phyloP scores from a whole-genome alignment of 2,329 filamentous ascomycete species.

The Penicillium sp. region DNA sequence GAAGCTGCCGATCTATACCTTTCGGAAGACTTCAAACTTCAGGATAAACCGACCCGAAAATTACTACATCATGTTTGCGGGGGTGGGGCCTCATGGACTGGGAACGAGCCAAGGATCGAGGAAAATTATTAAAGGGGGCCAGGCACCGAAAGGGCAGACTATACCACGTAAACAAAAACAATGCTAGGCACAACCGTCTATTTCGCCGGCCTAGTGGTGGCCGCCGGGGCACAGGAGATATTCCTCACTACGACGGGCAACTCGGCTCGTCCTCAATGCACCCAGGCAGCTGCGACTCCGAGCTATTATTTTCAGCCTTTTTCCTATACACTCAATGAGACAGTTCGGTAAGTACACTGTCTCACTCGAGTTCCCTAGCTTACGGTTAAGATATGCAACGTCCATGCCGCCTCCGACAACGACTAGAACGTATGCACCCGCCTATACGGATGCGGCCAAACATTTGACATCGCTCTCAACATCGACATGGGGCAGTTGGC shows the following conservation, averaged over 20 bases:
- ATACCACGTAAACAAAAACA: not conserved
- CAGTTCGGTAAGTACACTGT: slow-evolving; percentile 17
- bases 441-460: slow-evolving; percentile 25
- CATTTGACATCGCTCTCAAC: slow-evolving; percentile 26
- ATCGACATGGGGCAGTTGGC: slow-evolving; percentile 36
- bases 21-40: not conserved
- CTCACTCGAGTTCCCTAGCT: not conserved
- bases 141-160: not conserved
- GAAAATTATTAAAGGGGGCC: not conserved
- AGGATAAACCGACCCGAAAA: not conserved
- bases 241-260: slow-evolving; percentile 29
- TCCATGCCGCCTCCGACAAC: slow-evolving; percentile 32
- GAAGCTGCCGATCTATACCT: not conserved
- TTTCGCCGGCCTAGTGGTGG: slow-evolving; percentile 6
- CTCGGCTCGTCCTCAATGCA: slow-evolving; percentile 26
- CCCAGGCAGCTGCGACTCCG: slow-evolving; percentile 15
- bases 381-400: slow-evolving; percentile 28
- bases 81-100: not conserved
- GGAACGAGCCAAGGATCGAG: not conserved
- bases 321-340: slow-evolving; percentile 31
- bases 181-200: slow-evolving; percentile 1
- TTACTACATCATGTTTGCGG: not conserved
- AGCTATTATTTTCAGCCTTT: slow-evolving; percentile 29
- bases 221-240: slow-evolving; percentile 22
- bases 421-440: slow-evolving; percentile 29